Evolutionary conservation across 148 eudicot genomes (phyloP), one percentile per base, ranked within the genome.

Genomic region (Nepenthes mirabilis): DNA sequence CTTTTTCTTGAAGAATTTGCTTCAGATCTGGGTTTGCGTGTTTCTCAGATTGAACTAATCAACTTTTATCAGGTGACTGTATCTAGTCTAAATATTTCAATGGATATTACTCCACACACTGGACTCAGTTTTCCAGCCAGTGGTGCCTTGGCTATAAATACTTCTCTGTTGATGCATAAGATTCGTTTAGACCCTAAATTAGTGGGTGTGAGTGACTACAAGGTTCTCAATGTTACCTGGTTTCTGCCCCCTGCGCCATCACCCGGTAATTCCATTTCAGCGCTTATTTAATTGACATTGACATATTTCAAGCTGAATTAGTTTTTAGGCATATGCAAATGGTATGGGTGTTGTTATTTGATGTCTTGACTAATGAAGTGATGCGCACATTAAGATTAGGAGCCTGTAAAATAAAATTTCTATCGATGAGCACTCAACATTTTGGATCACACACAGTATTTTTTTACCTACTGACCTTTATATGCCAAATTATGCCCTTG

Each of bases 181-280:
- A 75, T 88, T 54, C 79, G 60, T 66, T 50, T 88, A 49, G 81
- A 86, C 82, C 80, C 91, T 65, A 63, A 69, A 40, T 71, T 84
- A 72, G 87, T 83, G 56, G 78, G 82, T 50, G 78, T 88, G 67
- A 87, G 87, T 64, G 96, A 78, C 65, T 93, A 93, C 72, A 68
- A 77, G 68, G 85, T 93, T 75, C 89, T 93, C 60, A 88, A 84
- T 75, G 52, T 88, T 43, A 88, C 98, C 37, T 86, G 91, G 98
- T 88, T 80, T 75, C 80, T 80, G 74, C 82, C 95, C 33, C 80
- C 80, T 35, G 77, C 79, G 65, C 82, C 83, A 54, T 81, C 89
- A 52, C 85, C 79, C 67, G 95, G 98, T 88, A 77, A 68, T 63
- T 80, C 56, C 50, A n/a, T 45, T 34, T 52, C 59, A 10, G 14